phyloP scores from a whole-genome alignment of 2,329 filamentous ascomycete genomes.

The Mariannaea elegans region DNA sequence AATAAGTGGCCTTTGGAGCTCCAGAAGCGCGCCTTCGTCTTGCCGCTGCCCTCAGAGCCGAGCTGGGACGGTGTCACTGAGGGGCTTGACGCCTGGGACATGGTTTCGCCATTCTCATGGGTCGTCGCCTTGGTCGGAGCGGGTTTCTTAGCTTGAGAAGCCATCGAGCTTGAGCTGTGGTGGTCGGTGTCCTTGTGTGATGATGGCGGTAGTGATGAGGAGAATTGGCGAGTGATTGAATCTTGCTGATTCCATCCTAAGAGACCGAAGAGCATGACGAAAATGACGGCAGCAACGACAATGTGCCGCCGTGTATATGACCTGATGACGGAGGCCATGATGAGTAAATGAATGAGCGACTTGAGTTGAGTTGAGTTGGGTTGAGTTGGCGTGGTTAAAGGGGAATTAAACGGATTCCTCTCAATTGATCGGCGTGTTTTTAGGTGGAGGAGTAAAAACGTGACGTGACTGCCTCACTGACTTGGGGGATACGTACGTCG shows the following conservation, averaged over 20 bases:
- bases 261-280: constrained; percentile 12
- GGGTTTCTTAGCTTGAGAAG: background rate
- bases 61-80: no score
- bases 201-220: background rate
- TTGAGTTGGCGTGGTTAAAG: no score
- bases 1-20: constrained; percentile 30
- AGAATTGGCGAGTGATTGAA: constrained; percentile 1
- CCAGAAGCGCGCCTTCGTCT: constrained; percentile 35
- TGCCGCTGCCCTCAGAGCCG: no score
- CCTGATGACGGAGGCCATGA: constrained; percentile 8
- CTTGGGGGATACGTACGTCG: background rate
- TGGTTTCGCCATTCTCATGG: no score
- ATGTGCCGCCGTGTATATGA: constrained; percentile 10
- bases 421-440: background rate
- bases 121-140: background rate
- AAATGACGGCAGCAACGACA: constrained; percentile 2
- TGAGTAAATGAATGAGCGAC: background rate
- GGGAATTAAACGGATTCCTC: no score
- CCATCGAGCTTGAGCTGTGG: background rate
- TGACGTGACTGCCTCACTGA: background rate
- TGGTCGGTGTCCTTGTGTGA: background rate
- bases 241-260: constrained; percentile 16
- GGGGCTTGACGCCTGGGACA: no score
- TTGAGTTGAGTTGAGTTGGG: no score
- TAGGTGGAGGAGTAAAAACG: background rate